Conservation (phyloP, 148 eudicot species). For the Persicaria maculosa region DNA sequence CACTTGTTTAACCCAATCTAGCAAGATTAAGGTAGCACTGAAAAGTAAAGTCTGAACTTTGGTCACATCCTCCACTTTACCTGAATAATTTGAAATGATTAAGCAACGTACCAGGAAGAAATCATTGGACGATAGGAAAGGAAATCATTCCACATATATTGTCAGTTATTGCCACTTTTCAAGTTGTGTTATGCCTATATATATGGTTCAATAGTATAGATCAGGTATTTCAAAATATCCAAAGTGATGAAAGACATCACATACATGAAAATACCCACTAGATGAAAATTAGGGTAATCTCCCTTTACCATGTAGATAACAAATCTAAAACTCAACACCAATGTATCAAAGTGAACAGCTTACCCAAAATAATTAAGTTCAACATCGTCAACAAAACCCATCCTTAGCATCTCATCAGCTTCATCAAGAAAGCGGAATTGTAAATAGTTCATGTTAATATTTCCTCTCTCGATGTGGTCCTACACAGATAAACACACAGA, state of each 20-base stretch:
- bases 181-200: too few species aligned
- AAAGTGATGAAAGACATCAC: too few species aligned
- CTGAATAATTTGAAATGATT: constrained; percentile 22
- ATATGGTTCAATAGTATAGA: too few species aligned
- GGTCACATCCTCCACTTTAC: constrained; percentile 73
- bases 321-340: neutral
- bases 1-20: constrained; percentile 78
- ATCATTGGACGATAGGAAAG: too few species aligned
- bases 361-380: constrained; percentile 64
- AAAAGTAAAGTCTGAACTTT: constrained; percentile 90
- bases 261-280: too few species aligned
- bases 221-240: too few species aligned
- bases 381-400: constrained; percentile 24
- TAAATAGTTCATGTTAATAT: constrained; percentile 62
- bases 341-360: neutral
- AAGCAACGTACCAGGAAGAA: neutral
- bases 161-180: too few species aligned
- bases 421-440: constrained; percentile 87
- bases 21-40: constrained; percentile 93
- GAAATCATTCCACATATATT: too few species aligned
- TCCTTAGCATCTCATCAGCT: constrained; percentile 91
- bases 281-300: too few species aligned
- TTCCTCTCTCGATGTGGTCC: constrained; percentile 14
- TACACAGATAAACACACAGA: neutral
- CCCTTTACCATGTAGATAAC: too few species aligned